Conservation (phyloP, 805 yeast genomes). For the Isabelozyma heimii region DNA sequence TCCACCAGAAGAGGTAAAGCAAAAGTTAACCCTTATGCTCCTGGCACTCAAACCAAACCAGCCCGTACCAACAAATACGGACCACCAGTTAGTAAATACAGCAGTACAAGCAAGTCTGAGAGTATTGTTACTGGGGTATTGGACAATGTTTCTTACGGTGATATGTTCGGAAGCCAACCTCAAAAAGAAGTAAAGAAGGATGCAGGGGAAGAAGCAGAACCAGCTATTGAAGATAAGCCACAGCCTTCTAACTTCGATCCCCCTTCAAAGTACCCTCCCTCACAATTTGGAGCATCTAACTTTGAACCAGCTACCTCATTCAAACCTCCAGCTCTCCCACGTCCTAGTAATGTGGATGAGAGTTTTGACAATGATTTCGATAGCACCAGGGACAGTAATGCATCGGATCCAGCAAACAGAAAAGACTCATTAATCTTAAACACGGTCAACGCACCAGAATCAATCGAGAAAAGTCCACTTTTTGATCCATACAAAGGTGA, state of each 20-base stretch:
- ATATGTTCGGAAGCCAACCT: not conserved
- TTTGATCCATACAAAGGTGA: constrained; percentile 26
- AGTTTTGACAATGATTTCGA: constrained; percentile 24
- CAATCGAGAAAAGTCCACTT: constrained; percentile 7
- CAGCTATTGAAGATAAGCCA: not conserved
- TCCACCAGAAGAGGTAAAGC: not conserved
- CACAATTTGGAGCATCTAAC: not conserved
- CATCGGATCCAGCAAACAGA: not conserved
- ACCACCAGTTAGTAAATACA: constrained; percentile 14
- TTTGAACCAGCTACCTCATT: not conserved
- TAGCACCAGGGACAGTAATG: constrained; percentile 1
- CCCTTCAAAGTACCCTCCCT: not conserved
- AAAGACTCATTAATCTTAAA: constrained; percentile 5
- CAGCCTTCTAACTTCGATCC: not conserved
- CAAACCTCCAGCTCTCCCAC: not conserved
- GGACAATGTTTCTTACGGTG: not conserved
- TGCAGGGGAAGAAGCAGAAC: not conserved
- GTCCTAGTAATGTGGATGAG: constrained; percentile 25
- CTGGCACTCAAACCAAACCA: constrained; percentile 12
- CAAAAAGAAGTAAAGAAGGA: not conserved
- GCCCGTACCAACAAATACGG: constrained; percentile 23
- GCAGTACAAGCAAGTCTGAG: constrained; percentile 2
- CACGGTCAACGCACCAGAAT: not conserved
- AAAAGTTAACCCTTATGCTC: constrained; percentile 37
- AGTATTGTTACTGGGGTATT: not conserved